Evolutionary conservation across 2,329 filamentous ascomycete species (phyloP).

Genomic region (Thelonectria discophora): DNA sequence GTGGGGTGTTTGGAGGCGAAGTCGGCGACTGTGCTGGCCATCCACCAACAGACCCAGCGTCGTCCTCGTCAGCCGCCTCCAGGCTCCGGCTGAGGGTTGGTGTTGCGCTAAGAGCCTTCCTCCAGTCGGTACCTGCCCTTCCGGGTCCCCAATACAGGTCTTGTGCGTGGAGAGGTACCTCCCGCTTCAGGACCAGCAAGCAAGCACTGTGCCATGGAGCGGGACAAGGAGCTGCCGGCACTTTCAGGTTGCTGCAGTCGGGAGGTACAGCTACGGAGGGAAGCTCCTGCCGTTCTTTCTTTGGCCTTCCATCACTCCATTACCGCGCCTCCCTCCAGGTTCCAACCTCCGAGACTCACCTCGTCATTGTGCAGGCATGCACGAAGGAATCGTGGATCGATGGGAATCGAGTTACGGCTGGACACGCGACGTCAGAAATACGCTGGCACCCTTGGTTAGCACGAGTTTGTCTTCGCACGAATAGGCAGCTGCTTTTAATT

Average conservation of each 20-base stretch:
- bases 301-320: constrained; percentile 8
- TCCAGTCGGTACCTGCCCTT: constrained; percentile 14
- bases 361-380: constrained; percentile 11
- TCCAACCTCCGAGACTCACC: background rate
- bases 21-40: no score
- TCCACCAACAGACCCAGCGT: no score
- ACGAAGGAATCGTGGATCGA: constrained; percentile 12
- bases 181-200: no score
- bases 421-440: background rate
- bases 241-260: no score
- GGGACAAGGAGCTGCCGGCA: constrained; percentile 3
- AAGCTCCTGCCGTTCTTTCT: constrained; percentile 2
- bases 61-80: no score
- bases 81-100: background rate
- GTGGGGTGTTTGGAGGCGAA: constrained; percentile 7
- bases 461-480: no score
- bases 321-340: background rate
- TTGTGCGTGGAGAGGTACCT: background rate
- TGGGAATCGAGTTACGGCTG: background rate
- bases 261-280: background rate
- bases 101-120: constrained; percentile 3
- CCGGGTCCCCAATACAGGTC: background rate
- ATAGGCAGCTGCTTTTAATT: background rate
- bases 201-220: constrained; percentile 16
- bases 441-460: background rate